Percentiles rank a stretch among this genome's conserved stretches.
phyloP scores from a whole-genome alignment of 495 filamentous ascomycete genomes.

The Talaromyces adpressus region DNA sequence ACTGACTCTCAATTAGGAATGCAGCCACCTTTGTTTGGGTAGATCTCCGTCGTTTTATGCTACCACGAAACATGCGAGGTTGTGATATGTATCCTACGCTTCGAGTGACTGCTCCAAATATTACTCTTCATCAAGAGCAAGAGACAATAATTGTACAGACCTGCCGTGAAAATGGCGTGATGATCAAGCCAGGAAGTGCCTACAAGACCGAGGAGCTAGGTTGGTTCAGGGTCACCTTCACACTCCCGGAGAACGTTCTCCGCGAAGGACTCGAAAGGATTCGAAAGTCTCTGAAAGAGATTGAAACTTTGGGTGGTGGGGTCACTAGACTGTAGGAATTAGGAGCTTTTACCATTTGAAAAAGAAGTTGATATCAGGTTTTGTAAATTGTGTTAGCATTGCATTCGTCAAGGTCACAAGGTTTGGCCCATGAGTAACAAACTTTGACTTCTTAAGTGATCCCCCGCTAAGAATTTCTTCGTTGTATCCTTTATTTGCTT shows the following conservation, averaged over 20 bases:
- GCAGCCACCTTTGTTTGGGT: slow-evolving; percentile 46
- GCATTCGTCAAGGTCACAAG: too few species aligned
- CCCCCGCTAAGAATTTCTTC: too few species aligned
- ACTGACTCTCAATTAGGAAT: slow-evolving; percentile 19
- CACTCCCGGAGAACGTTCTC: slow-evolving; percentile 12
- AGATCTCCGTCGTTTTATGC: slow-evolving; percentile 29
- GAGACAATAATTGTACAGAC: not conserved
- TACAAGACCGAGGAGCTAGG: slow-evolving; percentile 12
- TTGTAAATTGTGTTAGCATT: too few species aligned
- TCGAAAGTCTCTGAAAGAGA: too few species aligned
- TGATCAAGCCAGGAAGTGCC: slow-evolving; percentile 10
- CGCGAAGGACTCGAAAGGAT: slow-evolving; percentile 12
- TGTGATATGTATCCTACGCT: too few species aligned
- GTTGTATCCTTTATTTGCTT: too few species aligned
- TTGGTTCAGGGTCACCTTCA: slow-evolving; percentile 16
- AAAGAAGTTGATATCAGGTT: too few species aligned
- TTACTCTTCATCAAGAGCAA: not conserved
- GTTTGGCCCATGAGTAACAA: too few species aligned
- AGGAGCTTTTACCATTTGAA: too few species aligned
- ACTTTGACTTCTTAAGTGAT: too few species aligned
- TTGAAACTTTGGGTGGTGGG: too few species aligned
- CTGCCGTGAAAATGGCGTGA: slow-evolving; percentile 10
- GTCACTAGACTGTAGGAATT: too few species aligned
- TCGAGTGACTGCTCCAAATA: not conserved
- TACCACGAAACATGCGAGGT: not conserved